These are phyloP conservation scores for Krasilnikovozyma curviuscula DNA, from an alignment of 768 basidiomycete genomes.

Conservation along the genomic window DNA sequence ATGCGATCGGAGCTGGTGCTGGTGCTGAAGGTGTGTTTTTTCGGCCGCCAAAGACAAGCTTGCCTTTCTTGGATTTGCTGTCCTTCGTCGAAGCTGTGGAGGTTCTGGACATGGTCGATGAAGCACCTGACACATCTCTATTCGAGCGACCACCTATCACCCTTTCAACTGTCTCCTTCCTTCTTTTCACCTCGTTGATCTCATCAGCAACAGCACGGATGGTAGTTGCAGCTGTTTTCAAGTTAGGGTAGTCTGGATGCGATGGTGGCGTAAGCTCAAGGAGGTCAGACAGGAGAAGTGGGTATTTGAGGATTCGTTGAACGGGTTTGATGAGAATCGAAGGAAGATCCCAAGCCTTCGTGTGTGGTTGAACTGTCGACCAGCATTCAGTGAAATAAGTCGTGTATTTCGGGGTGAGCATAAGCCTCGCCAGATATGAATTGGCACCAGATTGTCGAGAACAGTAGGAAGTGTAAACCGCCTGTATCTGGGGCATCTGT, in stretches of 20 bases:
- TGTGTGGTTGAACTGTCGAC: conserved; percentile 22
- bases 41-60: conserved; percentile 16
- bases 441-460: conserved; percentile 23
- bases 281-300: conserved; percentile 24
- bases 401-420: conserved; percentile 17
- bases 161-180: conserved; percentile 43
- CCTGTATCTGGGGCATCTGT: conserved; percentile 22
- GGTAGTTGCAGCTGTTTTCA: conserved; percentile 30
- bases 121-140: conserved; percentile 6
- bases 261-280: conserved; percentile 23
- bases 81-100: background rate
- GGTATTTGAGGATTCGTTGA: conserved; percentile 27
- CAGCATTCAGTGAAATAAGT: conserved; percentile 24
- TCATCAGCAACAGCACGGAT: conserved; percentile 34
- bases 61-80: background rate
- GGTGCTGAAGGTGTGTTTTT: conserved; percentile 16
- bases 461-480: conserved; percentile 24
- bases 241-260: conserved; percentile 26
- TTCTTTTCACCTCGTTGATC: conserved; percentile 46
- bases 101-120: conserved; percentile 1
- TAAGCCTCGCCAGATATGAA: conserved; percentile 21
- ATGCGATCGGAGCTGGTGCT: background rate
- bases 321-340: conserved; percentile 29
- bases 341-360: conserved; percentile 27
- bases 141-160: conserved; percentile 15